Evolutionary conservation across 2,329 filamentous ascomycete genomes (phyloP).

Genomic region (Tolypocladium pustulatum): DNA sequence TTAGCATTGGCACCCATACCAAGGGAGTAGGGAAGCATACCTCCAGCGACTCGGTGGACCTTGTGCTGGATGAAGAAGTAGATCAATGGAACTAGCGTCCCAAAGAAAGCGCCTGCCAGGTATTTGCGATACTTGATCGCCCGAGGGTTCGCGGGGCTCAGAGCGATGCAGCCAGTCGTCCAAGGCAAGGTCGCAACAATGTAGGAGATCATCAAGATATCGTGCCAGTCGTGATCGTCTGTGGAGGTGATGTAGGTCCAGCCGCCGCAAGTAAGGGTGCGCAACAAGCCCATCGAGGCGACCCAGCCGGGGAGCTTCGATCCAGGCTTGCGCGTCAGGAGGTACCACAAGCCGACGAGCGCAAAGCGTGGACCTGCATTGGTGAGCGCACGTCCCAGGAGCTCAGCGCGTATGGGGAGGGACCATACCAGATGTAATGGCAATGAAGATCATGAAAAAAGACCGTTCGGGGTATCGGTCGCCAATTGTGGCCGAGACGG

Average conservation of each 20-base stretch:
- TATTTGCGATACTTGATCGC: conserved; percentile 86
- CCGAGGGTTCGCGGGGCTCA: conserved; percentile 74
- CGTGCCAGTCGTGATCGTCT: conserved; percentile 96
- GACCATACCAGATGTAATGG: conserved; percentile 71
- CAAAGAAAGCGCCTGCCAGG: conserved; percentile 76
- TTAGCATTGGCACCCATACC: conserved; percentile 4
- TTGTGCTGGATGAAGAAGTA: conserved; percentile 99
- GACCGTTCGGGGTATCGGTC: conserved; percentile 95
- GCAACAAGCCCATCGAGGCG: conserved; percentile 68
- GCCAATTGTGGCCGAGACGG: conserved; percentile 92
- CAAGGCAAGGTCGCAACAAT: conserved; percentile 88
- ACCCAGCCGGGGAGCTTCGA: conserved; percentile 72
- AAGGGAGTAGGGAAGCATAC: conserved; percentile 39
- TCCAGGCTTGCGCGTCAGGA: conserved; percentile 70
- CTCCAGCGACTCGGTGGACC: conserved; percentile 84
- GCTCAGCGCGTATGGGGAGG: neutral
- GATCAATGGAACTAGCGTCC: conserved; percentile 76
- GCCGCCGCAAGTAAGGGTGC: conserved; percentile 88
- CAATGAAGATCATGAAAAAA: conserved; percentile 95
- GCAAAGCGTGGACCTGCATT: conserved; percentile 71
- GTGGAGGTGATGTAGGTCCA: conserved; percentile 99
- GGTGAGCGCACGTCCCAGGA: neutral
- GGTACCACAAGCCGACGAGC: conserved; percentile 84
- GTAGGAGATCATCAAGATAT: conserved; percentile 99
- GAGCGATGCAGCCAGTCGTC: conserved; percentile 80